phyloP scores from a whole-genome alignment of 2,329 filamentous ascomycete genomes.

The Aspergillus sp. region DNA sequence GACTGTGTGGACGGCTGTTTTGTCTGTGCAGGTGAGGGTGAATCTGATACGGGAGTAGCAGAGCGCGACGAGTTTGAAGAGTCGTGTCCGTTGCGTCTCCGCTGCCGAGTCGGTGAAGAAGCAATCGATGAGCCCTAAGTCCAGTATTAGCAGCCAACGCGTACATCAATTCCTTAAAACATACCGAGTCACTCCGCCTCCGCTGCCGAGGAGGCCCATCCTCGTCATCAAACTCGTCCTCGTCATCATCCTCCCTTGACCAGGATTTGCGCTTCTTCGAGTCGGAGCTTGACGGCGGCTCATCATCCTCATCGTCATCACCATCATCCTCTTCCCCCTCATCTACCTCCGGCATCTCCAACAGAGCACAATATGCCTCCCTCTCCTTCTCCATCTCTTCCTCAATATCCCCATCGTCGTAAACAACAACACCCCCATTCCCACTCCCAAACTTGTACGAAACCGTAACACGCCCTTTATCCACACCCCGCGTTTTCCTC shows the following conservation, averaged over 20 bases:
- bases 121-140: constrained; percentile 40
- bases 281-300: constrained; percentile 37
- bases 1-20: constrained; percentile 68
- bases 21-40: constrained; percentile 40
- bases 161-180: neutral
- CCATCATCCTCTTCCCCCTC: constrained; percentile 69
- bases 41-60: constrained; percentile 43
- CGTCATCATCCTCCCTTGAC: constrained; percentile 69
- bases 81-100: constrained; percentile 33
- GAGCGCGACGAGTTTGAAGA: constrained; percentile 49
- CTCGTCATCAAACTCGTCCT: constrained; percentile 65
- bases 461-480: constrained; percentile 68
- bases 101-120: constrained; percentile 43
- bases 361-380: constrained; percentile 79
- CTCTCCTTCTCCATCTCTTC: constrained; percentile 73
- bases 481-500: constrained; percentile 64
- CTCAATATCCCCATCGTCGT: constrained; percentile 93
- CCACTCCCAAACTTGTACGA: constrained; percentile 66
- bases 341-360: constrained; percentile 87
- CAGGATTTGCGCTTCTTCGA: constrained; percentile 75
- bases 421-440: constrained; percentile 85
- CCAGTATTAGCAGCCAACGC: constrained; percentile 12
- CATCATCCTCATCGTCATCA: constrained; percentile 59
- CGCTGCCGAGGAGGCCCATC: constrained; percentile 75
- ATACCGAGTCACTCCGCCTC: constrained; percentile 83